Conservation (phyloP, 2,329 filamentous ascomycete genomes). For the Claviceps pazoutovae region DNA sequence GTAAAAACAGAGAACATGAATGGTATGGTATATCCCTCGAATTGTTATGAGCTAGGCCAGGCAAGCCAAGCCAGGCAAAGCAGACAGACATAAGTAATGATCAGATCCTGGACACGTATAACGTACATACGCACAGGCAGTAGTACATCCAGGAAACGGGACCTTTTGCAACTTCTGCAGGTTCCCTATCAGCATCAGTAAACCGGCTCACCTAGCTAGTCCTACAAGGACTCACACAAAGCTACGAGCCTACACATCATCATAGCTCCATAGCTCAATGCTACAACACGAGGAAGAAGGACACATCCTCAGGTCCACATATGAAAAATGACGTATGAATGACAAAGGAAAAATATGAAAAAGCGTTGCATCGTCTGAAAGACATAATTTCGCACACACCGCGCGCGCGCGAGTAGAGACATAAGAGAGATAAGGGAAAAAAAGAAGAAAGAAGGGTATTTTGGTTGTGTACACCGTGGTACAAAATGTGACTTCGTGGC, state of each 20-base stretch:
- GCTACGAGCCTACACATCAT: slow-evolving; percentile 5
- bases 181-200: slow-evolving; percentile 1
- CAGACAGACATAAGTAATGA: background rate
- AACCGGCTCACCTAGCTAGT: slow-evolving; percentile 7
- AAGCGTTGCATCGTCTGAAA: slow-evolving; percentile 12
- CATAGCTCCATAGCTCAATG: slow-evolving; percentile 7
- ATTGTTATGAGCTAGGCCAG: slow-evolving; percentile 5
- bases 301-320: slow-evolving; percentile 6
- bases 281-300: slow-evolving; percentile 5
- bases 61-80: background rate
- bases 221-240: slow-evolving; percentile 9
- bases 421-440: background rate
- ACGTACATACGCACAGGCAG: slow-evolving; percentile 8
- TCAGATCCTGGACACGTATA: slow-evolving; percentile 7
- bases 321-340: slow-evolving; percentile 7
- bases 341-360: slow-evolving; percentile 1
- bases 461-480: slow-evolving; percentile 3
- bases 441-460: slow-evolving; percentile 3
- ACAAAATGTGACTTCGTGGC: background rate
- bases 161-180: slow-evolving; percentile 1
- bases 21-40: background rate
- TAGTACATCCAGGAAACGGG: too few relatives aligned
- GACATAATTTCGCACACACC: slow-evolving; percentile 11
- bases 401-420: background rate
- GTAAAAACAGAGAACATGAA: too few relatives aligned